Percentiles rank a stretch among this genome's conserved stretches.
These are phyloP conservation scores for Cudoniella acicularis DNA, from an alignment of 495 filamentous ascomycete genomes.

Conservation along the genomic window DNA sequence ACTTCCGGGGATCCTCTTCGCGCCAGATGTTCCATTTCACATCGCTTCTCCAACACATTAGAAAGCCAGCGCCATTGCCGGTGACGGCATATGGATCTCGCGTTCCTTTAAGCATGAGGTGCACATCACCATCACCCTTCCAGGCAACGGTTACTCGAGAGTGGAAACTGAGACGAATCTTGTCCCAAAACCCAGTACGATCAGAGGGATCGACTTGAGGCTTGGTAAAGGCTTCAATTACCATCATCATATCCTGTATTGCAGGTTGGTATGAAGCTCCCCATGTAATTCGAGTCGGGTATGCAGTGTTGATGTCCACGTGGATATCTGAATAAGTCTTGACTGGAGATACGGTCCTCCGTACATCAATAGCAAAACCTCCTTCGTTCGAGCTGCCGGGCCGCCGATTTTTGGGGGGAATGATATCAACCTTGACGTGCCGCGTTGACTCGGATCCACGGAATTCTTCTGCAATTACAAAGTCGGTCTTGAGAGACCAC, in stretches of 20 bases:
- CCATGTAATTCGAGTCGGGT: constrained; percentile 93
- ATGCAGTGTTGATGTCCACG: constrained; percentile 86
- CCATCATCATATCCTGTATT: constrained; percentile 99
- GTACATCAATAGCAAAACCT: constrained; percentile 78
- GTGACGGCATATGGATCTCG: constrained; percentile 93
- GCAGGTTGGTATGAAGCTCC: constrained; percentile 95
- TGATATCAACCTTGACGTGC: constrained; percentile 77
- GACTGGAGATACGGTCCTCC: constrained; percentile 86
- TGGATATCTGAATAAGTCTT: constrained; percentile 94
- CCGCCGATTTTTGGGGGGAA: constrained; percentile 56
- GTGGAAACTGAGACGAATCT: constrained; percentile 92
- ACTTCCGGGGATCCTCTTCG: constrained; percentile 79
- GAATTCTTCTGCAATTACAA: constrained; percentile 95
- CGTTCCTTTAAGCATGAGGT: constrained; percentile 87
- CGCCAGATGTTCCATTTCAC: constrained; percentile 80
- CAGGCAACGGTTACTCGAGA: constrained; percentile 85
- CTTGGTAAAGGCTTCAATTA: constrained; percentile 95
- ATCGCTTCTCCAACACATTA: constrained; percentile 96
- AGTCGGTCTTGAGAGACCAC: constrained; percentile 82
- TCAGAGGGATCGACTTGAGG: constrained; percentile 92
- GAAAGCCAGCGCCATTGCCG: constrained; percentile 86
- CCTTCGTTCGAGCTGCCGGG: constrained; percentile 43
- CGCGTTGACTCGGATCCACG: constrained; percentile 72
- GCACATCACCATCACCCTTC: constrained; percentile 94
- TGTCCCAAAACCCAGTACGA: constrained; percentile 96